Percentiles rank a stretch among this genome's conserved stretches.
These are phyloP conservation scores for Candida frijolesensis DNA, from an alignment of 1,139 yeast genomes.

Conservation along the genomic window DNA sequence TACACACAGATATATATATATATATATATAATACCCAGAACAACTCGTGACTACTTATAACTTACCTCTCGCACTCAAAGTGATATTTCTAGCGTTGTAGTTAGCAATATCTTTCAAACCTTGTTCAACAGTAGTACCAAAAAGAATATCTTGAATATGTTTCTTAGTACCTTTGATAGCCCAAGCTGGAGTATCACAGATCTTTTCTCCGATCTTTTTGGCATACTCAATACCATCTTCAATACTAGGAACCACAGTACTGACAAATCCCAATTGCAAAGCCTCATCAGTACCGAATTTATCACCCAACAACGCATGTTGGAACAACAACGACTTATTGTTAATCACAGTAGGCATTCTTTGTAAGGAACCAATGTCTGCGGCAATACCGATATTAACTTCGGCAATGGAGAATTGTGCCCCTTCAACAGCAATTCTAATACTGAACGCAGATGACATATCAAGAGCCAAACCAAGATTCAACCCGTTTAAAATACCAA, in stretches of 20 bases:
- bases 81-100: conserved; percentile 51
- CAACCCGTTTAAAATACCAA: conserved; percentile 49
- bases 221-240: conserved; percentile 55
- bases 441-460: conserved; percentile 58
- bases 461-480: conserved; percentile 70
- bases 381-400: conserved; percentile 73
- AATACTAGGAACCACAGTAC: conserved; percentile 47
- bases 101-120: conserved; percentile 58
- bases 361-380: conserved; percentile 80
- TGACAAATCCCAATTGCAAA: conserved; percentile 53
- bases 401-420: conserved; percentile 65
- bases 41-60: conserved; percentile 4
- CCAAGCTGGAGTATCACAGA: conserved; percentile 53
- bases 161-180: conserved; percentile 71
- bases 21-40: not conserved
- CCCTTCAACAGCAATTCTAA: conserved; percentile 60
- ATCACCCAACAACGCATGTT: conserved; percentile 66
- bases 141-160: conserved; percentile 54
- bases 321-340: conserved; percentile 62
- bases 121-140: conserved; percentile 45
- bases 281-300: conserved; percentile 62
- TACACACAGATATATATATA: not conserved
- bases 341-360: conserved; percentile 59
- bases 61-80: conserved; percentile 15
- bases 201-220: conserved; percentile 49